Evolutionary conservation across 2,329 filamentous ascomycete species (phyloP), one percentile per base, ranked within the genome.

Genomic region (Dactylella cylindrospora): DNA sequence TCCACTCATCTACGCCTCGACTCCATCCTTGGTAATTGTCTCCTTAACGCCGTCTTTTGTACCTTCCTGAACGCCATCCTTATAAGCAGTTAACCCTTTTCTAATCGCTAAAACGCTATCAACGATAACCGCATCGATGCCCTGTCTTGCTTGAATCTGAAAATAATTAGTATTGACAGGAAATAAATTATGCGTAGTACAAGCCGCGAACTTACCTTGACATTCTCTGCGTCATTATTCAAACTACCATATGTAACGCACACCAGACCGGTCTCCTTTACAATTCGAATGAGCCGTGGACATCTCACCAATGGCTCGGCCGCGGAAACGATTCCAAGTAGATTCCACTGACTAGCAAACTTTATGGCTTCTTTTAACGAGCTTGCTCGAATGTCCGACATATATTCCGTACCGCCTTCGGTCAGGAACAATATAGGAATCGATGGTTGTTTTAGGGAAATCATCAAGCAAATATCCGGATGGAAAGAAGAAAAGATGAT

Each of bases 401-500:
- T 90, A 0, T 82, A 78, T 13, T 76, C 80, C n/a, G 83, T 84
- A 0, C 91, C 93, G 0, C 90, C 88, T 69, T 98, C 93, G 0
- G 86, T 94, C 32, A 98, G 79, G 76, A 98, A 98, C 65, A 98
- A 77, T 60, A 98, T 90, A 0, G 93, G 94, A 52, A 96, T 96
- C 1, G 66, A 67, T n/a, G 67, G 67, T 75, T 98, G 93, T 76
- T 98, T 98, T 79, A 95, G 95, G 51, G 86, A 93, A 32, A 97
- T 77, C 66, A 95, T 83, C 10, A 98, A 80, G 72, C 93, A 98
- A 38, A 98, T 90, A 70, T 98, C 93, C 0, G 93, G 93, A 74
- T 97, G 95, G 76, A 98, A 98, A 43, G 87, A 93, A 66, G 88
- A 95, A 75, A 98, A 97, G 67, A 98, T 89, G 72, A 98, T 86